Base-by-base conservation (phyloP, 1,139 yeast species). In the Saccharomyces hybrid region DNA sequence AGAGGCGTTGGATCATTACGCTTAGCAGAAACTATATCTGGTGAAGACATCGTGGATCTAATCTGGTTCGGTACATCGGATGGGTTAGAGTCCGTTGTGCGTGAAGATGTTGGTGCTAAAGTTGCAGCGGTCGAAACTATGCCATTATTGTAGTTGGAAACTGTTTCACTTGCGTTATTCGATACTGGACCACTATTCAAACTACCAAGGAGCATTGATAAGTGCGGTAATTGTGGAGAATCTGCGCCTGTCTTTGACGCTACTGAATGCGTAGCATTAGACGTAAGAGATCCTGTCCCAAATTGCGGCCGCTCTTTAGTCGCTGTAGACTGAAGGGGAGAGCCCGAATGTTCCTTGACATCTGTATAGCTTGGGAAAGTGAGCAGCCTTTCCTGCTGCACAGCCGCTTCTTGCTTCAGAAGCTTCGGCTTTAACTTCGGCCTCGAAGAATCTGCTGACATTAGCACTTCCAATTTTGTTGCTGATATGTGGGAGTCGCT, bases 401-500 rank as follows among this genome's bases (percentile, higher is more conserved):
- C 11, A 19, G 44, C 8, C 11, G 24, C 21, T 4, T 38, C 44
- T 19, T 38, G 44, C 19, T 16, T 32, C 16, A 26, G 8, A 11
- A 49, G 14, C 34, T 53, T 51, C 4, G 59, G 56, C 32, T 55
- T 52, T 44, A 56, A 28, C 19, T 34, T 52, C 4, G 53, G 58
- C 26, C 51, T 50, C 28, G 53, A 38, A 21, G 54, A 29, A 29
- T 56, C 57, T n/a, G 53, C 51, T 2, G 56, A 49, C 56, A 56
- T 38, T 12, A 38, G 44, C 21, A 38, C 44, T 16, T 38, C 44
- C 11, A 38, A 19, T 38, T 19, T 38, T 38, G 21, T 38, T 16
- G 44, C 24, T 38, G 44, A 38, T 16, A 38, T 5, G 24, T 38
- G 44, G 9, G 44, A 14, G 21, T 42, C 19, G 24, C 32, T 41